A percentile compares a stretch with the other conserved stretches of the same genome.
Evolutionary conservation across 164 flowering plant species (phyloP).

Genomic region (Sextonia rubra): DNA sequence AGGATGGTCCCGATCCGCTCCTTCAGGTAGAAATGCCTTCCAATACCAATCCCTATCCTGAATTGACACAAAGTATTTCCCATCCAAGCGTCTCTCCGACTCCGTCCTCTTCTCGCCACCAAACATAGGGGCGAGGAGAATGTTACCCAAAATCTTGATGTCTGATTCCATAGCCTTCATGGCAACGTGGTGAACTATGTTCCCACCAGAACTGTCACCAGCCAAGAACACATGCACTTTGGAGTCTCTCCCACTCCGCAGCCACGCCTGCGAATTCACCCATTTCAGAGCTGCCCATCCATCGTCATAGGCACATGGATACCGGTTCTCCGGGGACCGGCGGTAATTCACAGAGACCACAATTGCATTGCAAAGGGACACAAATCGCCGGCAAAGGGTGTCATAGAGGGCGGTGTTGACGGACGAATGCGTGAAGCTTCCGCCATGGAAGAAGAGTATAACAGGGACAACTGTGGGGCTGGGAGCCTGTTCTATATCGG

Average conservation of each 20-base stretch:
- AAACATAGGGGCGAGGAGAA: slow-evolving; percentile 70
- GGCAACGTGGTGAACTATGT: slow-evolving; percentile 67
- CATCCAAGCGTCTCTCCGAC: slow-evolving; percentile 65
- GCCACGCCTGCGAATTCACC: slow-evolving; percentile 66
- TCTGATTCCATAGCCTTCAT: slow-evolving; percentile 51
- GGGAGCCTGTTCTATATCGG: slow-evolving; percentile 50
- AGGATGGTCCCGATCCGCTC: slow-evolving; percentile 63
- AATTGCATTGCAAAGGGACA: slow-evolving; percentile 56
- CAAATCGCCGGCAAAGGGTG: slow-evolving; percentile 65
- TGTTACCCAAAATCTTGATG: slow-evolving; percentile 55
- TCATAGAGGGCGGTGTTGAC: slow-evolving; percentile 78
- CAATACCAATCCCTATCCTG: slow-evolving; percentile 81
- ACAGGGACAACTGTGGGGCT: slow-evolving; percentile 48
- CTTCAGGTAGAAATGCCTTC: slow-evolving; percentile 82
- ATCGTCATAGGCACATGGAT: slow-evolving; percentile 83
- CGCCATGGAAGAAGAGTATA: slow-evolving; percentile 80
- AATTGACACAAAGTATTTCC: slow-evolving; percentile 62
- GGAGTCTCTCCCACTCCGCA: slow-evolving; percentile 50
- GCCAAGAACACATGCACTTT: slow-evolving; percentile 62
- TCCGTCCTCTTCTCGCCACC: slow-evolving; percentile 71
- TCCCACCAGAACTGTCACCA: slow-evolving; percentile 84
- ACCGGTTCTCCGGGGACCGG: slow-evolving; percentile 67
- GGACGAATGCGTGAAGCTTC: slow-evolving; percentile 83
- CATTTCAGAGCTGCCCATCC: slow-evolving; percentile 77
- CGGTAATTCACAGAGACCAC: slow-evolving; percentile 78